Conservation (phyloP, 345 rosid genomes). For the Kernera saxatilis region DNA sequence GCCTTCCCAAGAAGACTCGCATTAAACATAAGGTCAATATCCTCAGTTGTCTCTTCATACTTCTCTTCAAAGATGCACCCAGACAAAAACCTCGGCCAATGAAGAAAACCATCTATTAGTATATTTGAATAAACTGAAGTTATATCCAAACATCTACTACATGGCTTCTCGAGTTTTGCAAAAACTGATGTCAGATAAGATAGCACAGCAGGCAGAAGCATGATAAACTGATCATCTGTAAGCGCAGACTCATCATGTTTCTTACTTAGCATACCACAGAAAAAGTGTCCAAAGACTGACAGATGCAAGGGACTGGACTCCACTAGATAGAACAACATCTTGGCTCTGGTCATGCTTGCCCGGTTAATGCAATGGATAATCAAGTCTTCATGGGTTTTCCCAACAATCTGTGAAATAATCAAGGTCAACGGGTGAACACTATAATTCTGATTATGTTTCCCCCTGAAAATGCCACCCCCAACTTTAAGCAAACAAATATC, state of each 20-base stretch:
- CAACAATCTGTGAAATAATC: slow-evolving; percentile 44
- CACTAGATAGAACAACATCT: slow-evolving; percentile 52
- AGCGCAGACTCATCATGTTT: slow-evolving; percentile 30
- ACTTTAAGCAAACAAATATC: slow-evolving; percentile 66
- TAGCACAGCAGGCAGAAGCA: slow-evolving; percentile 71
- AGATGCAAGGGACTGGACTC: slow-evolving; percentile 71
- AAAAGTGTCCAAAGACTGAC: slow-evolving; percentile 56
- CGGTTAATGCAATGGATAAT: slow-evolving; percentile 51
- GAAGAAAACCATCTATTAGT: slow-evolving; percentile 48
- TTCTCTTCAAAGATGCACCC: slow-evolving; percentile 51
- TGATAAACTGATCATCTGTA: slow-evolving; percentile 50
- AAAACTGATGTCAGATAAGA: slow-evolving; percentile 45
- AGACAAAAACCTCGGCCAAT: slow-evolving; percentile 63
- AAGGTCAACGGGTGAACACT: slow-evolving; percentile 55
- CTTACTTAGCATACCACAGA: slow-evolving; percentile 33
- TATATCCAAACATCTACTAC: slow-evolving; percentile 32
- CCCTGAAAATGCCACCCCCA: slow-evolving; percentile 38
- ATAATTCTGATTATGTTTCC: slow-evolving; percentile 30
- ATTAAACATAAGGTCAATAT: slow-evolving; percentile 46
- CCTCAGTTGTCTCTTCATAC: slow-evolving; percentile 45
- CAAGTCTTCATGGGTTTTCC: slow-evolving; percentile 54
- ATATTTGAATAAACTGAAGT: slow-evolving; percentile 53
- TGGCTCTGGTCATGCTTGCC: slow-evolving; percentile 52
- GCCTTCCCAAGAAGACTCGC: slow-evolving; percentile 72
- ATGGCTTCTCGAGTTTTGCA: slow-evolving; percentile 43